Evolutionary conservation across 371 early-diverging fungal genomes (phyloP).

Genomic region (Mortierella sp.): DNA sequence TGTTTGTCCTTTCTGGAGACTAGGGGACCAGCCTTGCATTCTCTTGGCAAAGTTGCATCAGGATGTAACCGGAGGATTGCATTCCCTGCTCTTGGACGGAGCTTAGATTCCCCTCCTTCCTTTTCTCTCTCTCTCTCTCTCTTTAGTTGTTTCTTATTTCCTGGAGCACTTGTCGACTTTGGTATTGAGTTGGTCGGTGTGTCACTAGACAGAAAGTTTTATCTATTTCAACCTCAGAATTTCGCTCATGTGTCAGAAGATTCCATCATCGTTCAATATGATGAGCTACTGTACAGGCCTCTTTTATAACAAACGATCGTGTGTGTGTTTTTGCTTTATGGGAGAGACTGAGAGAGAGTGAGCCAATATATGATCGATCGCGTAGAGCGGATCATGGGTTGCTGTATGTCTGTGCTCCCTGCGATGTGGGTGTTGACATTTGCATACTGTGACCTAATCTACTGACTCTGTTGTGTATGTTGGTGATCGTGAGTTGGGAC

Average conservation of each 20-base stretch:
- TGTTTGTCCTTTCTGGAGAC: too few species aligned
- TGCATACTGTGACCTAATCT: neutral
- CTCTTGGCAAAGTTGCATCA: too few species aligned
- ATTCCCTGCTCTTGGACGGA: neutral
- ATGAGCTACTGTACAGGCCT: too few species aligned
- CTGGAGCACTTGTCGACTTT: neutral
- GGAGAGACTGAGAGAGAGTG: neutral
- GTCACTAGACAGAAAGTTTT: too few species aligned
- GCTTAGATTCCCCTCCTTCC: neutral
- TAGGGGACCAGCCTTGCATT: too few species aligned
- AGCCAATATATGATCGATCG: neutral
- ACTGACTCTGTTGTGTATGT: neutral
- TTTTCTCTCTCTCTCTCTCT: neutral
- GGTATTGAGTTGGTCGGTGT: neutral
- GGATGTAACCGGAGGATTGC: too few species aligned
- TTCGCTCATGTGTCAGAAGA: too few species aligned
- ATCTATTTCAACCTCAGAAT: too few species aligned
- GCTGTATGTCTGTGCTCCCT: slow-evolving; percentile 7
- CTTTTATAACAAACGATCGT: too few species aligned
- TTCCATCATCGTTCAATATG: too few species aligned
- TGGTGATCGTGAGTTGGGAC: neutral
- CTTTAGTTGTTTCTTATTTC: neutral
- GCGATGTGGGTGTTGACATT: neutral
- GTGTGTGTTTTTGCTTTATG: too few species aligned
- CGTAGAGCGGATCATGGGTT: neutral